Percentiles rank a stretch among this genome's conserved stretches.
Conservation (phyloP, 495 filamentous ascomycete species). For the Melanomma pulvis-pyrius region DNA sequence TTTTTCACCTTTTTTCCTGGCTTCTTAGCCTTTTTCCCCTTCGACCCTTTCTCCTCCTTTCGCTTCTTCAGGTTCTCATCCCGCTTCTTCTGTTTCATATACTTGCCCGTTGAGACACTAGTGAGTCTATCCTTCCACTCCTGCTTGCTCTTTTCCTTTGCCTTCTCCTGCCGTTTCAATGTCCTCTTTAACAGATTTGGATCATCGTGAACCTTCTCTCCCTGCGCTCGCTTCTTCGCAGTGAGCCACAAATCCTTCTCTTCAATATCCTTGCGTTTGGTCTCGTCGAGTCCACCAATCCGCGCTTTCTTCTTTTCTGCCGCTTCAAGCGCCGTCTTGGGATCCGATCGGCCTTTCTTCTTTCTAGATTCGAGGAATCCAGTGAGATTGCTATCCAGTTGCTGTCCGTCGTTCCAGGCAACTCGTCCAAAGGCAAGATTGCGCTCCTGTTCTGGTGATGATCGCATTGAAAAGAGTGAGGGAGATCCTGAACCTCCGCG, state of each 20-base stretch:
- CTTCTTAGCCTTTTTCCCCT: slow-evolving; percentile 68
- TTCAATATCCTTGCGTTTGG: slow-evolving; percentile 79
- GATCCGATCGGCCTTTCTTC: slow-evolving; percentile 76
- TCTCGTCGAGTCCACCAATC: slow-evolving; percentile 67
- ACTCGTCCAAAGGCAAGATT: slow-evolving; percentile 88
- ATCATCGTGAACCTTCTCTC: slow-evolving; percentile 88
- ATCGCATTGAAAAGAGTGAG: slow-evolving; percentile 31
- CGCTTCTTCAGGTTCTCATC: slow-evolving; percentile 86
- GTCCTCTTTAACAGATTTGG: slow-evolving; percentile 90
- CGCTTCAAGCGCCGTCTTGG: slow-evolving; percentile 69
- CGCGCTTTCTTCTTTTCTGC: slow-evolving; percentile 72
- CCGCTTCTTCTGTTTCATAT: slow-evolving; percentile 80
- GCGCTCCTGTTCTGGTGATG: slow-evolving; percentile 52
- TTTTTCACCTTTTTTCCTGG: slow-evolving; percentile 57
- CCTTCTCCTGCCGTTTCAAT: slow-evolving; percentile 85
- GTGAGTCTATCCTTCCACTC: slow-evolving; percentile 86
- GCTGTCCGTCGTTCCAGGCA: slow-evolving; percentile 80
- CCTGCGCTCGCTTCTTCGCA: slow-evolving; percentile 81
- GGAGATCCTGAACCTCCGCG: slow-evolving; percentile 39
- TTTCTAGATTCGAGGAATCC: slow-evolving; percentile 62
- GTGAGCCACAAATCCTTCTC: slow-evolving; percentile 96
- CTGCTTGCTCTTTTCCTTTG: slow-evolving; percentile 84
- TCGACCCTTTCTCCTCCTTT: slow-evolving; percentile 65
- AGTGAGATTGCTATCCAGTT: slow-evolving; percentile 67
- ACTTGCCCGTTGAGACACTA: slow-evolving; percentile 72